Base-by-base conservation (phyloP, 257 asterid species). In the Lycium barbarum region DNA sequence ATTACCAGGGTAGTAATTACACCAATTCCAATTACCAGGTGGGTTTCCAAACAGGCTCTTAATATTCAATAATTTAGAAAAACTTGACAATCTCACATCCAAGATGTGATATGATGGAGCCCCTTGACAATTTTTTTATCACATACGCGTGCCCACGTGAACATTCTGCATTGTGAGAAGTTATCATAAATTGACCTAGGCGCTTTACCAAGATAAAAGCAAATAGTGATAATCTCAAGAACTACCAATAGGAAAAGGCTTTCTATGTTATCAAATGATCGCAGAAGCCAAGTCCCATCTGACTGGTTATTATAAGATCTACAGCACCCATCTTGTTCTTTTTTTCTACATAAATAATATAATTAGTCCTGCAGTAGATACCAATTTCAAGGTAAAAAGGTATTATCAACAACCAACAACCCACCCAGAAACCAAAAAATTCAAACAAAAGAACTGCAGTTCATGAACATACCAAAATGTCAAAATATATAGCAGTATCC, bases 401-500 rank as follows among this genome's bases (percentile, higher is more conserved):
- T 47, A 45, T 26, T 73, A 73, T 20, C 40, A 47, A 58, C 58
- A 33, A 70, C 17, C 53, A 47, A 63, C 26, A 20, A 26, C 33
- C 33, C 33, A 8, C 65, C 45, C 47, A 2, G 22, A 55, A 51
- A 51, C 33, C 17, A 3, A 80, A 38, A 6, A 49, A 47, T 73
- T 12, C 33, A 86, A 82, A 15, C 51, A 55, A 63, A 45, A 81
- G 26, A 84, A 73, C 18, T 49, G 81, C 81, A 74, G 62, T 74
- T 74, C 4, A 78, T 68, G 33, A 83, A 85, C 62, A 80, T 92
- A 96, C 99, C 98, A 96, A 86, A 88, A 96, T 86, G 88, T 96
- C 99, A 84, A 96, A 95, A 84, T 96, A 95, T 85, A 95, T 89
- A 83, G 97, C 97, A 88, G 88, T 89, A 63, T 95, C 94, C 70